phyloP scores from a whole-genome alignment of 75 land plant genomes.

The Sequoiadendron giganteum region DNA sequence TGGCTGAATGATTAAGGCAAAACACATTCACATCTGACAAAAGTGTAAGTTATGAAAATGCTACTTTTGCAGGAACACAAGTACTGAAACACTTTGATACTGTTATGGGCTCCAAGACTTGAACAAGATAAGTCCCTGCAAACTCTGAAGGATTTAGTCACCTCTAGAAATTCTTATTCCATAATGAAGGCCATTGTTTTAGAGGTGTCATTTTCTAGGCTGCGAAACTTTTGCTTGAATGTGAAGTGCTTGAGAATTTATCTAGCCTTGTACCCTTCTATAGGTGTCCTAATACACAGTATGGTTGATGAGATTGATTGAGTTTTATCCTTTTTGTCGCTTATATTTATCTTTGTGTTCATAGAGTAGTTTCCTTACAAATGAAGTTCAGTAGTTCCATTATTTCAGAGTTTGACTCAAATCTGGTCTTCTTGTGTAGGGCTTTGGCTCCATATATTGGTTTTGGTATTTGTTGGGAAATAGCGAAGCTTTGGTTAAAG shows the following conservation, averaged over 20 bases:
- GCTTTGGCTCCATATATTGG: slow-evolving; percentile 76
- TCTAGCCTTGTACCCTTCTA: not conserved
- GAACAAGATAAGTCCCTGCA: not conserved
- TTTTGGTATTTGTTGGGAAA: slow-evolving; percentile 63
- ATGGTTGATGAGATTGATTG: not conserved
- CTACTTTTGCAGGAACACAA: not conserved
- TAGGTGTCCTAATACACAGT: not conserved
- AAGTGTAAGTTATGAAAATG: not conserved
- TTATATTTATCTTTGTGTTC: not conserved
- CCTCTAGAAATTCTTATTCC: not conserved
- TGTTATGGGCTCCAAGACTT: not conserved
- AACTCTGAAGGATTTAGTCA: not conserved
- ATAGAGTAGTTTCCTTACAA: not conserved
- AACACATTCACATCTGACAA: no score
- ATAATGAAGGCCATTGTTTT: not conserved
- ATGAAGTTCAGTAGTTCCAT: not conserved
- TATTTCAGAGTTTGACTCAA: not conserved
- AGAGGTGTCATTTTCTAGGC: not conserved
- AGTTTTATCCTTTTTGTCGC: not conserved
- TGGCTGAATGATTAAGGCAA: no score
- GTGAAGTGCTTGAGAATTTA: not conserved
- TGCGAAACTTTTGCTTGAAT: not conserved
- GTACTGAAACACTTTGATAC: not conserved
- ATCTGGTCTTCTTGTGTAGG: slow-evolving; percentile 34
- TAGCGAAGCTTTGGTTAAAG: slow-evolving; percentile 81